phyloP scores from a whole-genome alignment of 2,329 filamentous ascomycete species.

The Clarireedia hainanense region DNA sequence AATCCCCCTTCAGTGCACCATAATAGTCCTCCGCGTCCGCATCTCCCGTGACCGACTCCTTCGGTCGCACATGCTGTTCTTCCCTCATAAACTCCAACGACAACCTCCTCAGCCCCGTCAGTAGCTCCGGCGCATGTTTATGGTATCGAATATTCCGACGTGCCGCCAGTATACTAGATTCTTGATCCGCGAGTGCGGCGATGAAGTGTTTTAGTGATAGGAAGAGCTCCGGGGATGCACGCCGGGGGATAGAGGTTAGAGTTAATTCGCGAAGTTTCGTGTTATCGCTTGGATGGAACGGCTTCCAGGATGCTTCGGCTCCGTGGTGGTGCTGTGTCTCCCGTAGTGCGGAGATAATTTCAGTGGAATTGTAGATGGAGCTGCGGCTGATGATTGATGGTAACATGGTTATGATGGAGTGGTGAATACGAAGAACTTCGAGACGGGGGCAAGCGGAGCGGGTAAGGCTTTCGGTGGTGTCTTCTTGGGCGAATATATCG shows the following conservation, averaged over 20 bases:
- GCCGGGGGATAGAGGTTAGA: constrained; percentile 46
- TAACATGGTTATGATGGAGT: constrained; percentile 50
- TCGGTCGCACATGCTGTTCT: neutral
- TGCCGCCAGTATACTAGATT: constrained; percentile 34
- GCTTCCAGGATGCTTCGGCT: constrained; percentile 38
- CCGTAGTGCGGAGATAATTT: constrained; percentile 25
- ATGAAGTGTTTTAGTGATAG: constrained; percentile 42
- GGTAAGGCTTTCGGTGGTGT: neutral
- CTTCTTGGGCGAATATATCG: neutral
- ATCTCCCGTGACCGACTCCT: constrained; percentile 20
- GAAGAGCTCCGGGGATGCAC: constrained; percentile 43
- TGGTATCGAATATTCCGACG: constrained; percentile 9
- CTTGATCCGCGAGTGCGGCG: constrained; percentile 40
- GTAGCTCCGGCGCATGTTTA: constrained; percentile 31
- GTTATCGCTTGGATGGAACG: constrained; percentile 48
- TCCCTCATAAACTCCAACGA: constrained; percentile 42
- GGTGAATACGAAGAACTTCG: constrained; percentile 46
- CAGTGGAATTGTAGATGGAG: neutral
- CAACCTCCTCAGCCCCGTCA: constrained; percentile 46
- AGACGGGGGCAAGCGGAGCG: constrained; percentile 32
- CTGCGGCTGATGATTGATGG: constrained; percentile 30
- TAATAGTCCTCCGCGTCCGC: constrained; percentile 22
- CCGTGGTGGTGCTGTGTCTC: constrained; percentile 29
- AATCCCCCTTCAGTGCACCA: constrained; percentile 14
- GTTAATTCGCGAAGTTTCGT: constrained; percentile 45